phyloP scores from a whole-genome alignment of 2,329 filamentous ascomycete species.

The Aureobasidium leucospermi region DNA sequence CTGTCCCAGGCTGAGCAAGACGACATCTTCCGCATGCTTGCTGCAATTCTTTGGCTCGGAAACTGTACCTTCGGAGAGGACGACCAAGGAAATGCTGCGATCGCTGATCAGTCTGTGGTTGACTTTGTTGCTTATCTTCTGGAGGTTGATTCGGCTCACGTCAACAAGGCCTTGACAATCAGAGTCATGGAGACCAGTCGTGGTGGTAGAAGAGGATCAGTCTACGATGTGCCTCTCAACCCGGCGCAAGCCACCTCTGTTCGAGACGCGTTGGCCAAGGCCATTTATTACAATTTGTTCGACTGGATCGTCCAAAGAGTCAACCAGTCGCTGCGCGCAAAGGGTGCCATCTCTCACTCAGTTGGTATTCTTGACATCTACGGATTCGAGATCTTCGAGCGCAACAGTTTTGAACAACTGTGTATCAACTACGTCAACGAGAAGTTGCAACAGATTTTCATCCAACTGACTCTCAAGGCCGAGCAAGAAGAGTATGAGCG shows the following conservation, averaged over 20 bases:
- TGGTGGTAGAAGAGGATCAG: slow-evolving; percentile 57
- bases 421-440: slow-evolving; percentile 99
- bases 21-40: slow-evolving; percentile 91
- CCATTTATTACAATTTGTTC: slow-evolving; percentile 95
- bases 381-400: slow-evolving; percentile 98
- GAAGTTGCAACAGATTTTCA: slow-evolving; percentile 98
- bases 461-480: slow-evolving; percentile 90
- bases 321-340: slow-evolving; percentile 78
- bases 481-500: slow-evolving; percentile 96
- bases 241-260: slow-evolving; percentile 78
- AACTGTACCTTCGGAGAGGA: slow-evolving; percentile 90
- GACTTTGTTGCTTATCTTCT: slow-evolving; percentile 92
- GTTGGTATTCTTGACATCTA: slow-evolving; percentile 99
- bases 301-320: slow-evolving; percentile 96
- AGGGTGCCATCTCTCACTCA: slow-evolving; percentile 67
- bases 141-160: slow-evolving; percentile 71
- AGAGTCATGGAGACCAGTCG: slow-evolving; percentile 70
- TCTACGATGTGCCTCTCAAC: slow-evolving; percentile 74
- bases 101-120: slow-evolving; percentile 82
- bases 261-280: slow-evolving; percentile 84
- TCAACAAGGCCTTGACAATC: slow-evolving; percentile 82
- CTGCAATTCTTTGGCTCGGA: slow-evolving; percentile 86
- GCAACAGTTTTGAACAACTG: slow-evolving; percentile 97
- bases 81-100: slow-evolving; percentile 78
- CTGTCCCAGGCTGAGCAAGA: slow-evolving; percentile 84